Evolutionary conservation across 2,329 filamentous ascomycete species (phyloP), one percentile per base, ranked within the genome.

Genomic region (Ploettnerulaceae sp.): DNA sequence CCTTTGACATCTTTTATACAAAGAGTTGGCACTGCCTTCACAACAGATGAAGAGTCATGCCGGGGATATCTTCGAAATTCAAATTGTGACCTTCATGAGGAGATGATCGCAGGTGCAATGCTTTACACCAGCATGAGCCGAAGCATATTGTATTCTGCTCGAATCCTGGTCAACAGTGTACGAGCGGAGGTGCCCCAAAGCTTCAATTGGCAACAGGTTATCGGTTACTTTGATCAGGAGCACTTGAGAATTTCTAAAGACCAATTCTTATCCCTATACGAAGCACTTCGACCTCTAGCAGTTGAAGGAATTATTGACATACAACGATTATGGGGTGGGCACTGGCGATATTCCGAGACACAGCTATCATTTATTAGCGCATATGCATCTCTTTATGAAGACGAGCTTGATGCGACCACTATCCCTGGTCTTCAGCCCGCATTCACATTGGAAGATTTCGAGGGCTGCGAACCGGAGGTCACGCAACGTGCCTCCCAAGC

Each of bases 361-460:
- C 91, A 97, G 55, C 71, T 98, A 26, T 94, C 90, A n/a, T 96
- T 97, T 64, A 79, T 97, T 44, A 84, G 85, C 53, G 89, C 89
- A 14, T 96, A 91, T 64, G 75, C 91, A 17, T 86, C 86, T 3
- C 76, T 90, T 47, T 79, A 77, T 9, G 76, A 84, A 0, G 79
- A 87, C 21, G 79, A 90, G 59, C 75, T 95, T 20, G 89, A 97
- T 64, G 85, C 88, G 3, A 85, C 82, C 9, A 86, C 85, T 26
- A 93, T 97, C 48, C 91, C 89, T 1, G 81, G 84, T 25, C 75
- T 97, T 26, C 79, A 86, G 46, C 77, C 81, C 18, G 88, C 89
- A 2, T 94, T 96, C 62, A 80, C 81, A 2, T 54, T 74, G 22
- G 74, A 79, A 40, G 77, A 83, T 32, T 86, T 84, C 58, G 71